A percentile compares a stretch with the other conserved stretches of the same genome.
These are phyloP conservation scores for Scleroderma citrinum DNA, from an alignment of 768 basidiomycete species.

Conservation along the genomic window DNA sequence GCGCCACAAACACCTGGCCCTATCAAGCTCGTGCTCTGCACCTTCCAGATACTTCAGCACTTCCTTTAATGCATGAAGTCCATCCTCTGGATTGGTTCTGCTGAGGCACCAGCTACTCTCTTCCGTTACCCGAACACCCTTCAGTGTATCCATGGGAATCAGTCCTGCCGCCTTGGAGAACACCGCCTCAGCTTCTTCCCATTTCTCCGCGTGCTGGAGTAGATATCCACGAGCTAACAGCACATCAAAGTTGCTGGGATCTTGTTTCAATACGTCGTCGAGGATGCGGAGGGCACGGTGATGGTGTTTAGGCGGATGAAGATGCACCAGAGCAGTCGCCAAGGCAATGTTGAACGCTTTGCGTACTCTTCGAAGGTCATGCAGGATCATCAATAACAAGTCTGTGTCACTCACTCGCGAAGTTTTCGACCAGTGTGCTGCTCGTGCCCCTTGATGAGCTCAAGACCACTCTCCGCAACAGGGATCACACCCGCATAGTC, in stretches of 20 bases:
- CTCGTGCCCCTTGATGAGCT: conserved; percentile 49
- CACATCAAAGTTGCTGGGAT: conserved; percentile 56
- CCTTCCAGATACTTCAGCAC: conserved; percentile 41
- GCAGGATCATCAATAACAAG: not conserved
- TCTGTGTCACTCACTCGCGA: conserved; percentile 34
- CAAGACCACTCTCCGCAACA: conserved; percentile 65
- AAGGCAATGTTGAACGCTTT: conserved; percentile 67
- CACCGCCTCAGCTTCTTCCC: conserved; percentile 56
- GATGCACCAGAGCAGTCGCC: conserved; percentile 73
- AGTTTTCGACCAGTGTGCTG: conserved; percentile 50
- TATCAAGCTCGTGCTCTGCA: conserved; percentile 47
- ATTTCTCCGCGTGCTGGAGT: conserved; percentile 54
- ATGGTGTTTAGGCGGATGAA: conserved; percentile 89
- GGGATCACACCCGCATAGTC: conserved; percentile 74
- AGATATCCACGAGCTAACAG: conserved; percentile 76
- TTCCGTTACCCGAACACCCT: conserved; percentile 62
- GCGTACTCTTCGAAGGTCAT: conserved; percentile 41
- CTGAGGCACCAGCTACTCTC: conserved; percentile 79
- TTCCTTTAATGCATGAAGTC: conserved; percentile 40
- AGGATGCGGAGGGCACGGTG: conserved; percentile 67
- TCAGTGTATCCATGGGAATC: conserved; percentile 38
- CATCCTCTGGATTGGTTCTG: conserved; percentile 47
- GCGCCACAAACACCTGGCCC: conserved; percentile 81
- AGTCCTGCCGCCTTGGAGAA: conserved; percentile 57
- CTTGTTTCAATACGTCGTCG: conserved; percentile 58